Conservation (phyloP, 2,329 filamentous ascomycete species). For the Podosphaera xanthii region DNA sequence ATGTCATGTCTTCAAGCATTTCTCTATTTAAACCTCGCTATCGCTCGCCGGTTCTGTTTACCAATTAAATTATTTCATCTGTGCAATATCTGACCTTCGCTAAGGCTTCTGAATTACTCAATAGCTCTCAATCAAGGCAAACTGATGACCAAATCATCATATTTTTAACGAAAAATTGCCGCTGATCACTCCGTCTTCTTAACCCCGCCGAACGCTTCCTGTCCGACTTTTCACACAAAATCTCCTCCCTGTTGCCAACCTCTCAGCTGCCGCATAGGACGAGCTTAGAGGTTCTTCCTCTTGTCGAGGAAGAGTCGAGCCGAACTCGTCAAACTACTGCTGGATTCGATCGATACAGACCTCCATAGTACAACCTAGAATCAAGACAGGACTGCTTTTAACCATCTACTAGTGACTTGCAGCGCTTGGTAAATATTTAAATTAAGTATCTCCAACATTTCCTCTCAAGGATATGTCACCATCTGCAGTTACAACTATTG, state of each 20-base stretch:
- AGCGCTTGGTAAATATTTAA: background rate
- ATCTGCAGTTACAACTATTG: conserved; percentile 35
- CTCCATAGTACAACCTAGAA: conserved; percentile 51
- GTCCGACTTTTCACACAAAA: conserved; percentile 27
- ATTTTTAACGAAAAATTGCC: too few species aligned
- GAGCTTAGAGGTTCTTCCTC: conserved; percentile 96
- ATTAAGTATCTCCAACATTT: conserved; percentile 3
- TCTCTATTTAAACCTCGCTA: too few species aligned
- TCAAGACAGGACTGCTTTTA: background rate
- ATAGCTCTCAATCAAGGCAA: too few species aligned
- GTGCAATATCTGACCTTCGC: too few species aligned
- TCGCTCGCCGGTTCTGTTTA: too few species aligned
- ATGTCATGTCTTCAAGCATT: too few species aligned
- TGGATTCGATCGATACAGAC: conserved; percentile 83
- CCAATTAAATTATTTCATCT: too few species aligned
- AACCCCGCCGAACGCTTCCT: too few species aligned
- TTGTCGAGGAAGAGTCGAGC: conserved; percentile 97
- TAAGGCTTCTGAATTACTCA: too few species aligned
- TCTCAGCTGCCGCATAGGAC: conserved; percentile 99
- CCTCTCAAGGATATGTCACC: conserved; percentile 35
- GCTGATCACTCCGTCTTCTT: too few species aligned
- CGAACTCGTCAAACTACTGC: conserved; percentile 83
- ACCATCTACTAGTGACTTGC: conserved; percentile 1
- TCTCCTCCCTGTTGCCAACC: conserved; percentile 33
- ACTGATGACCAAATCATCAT: too few species aligned